phyloP scores from a whole-genome alignment of 176 grass and related monocot genomes.

The Eremochloa ophiuroides region DNA sequence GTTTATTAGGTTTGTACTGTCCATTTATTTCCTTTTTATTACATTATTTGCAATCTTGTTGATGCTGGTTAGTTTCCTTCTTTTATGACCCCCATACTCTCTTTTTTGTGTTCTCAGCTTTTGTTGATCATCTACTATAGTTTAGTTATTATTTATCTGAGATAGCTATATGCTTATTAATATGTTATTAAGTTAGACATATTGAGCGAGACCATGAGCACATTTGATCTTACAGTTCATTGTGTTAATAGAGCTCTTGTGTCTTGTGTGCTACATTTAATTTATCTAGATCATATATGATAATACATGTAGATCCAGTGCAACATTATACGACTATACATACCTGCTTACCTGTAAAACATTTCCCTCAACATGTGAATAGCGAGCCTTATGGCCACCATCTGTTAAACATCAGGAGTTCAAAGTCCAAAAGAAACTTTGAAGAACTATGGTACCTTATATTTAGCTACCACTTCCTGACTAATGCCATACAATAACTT shows the following conservation, averaged over 20 bases:
- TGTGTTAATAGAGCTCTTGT: background rate
- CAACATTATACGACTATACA: background rate
- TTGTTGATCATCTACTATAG: background rate
- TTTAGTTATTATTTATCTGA: background rate
- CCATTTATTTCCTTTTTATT: background rate
- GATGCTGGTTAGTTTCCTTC: background rate
- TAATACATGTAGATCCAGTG: background rate
- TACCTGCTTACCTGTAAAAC: background rate
- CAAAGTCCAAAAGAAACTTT: background rate
- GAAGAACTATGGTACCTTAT: background rate
- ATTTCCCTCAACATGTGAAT: background rate
- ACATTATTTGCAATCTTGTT: background rate
- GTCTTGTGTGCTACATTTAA: too few relatives aligned
- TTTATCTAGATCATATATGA: background rate
- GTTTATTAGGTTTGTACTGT: background rate
- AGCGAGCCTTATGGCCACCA: background rate
- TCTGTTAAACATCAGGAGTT: background rate
- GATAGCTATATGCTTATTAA: background rate
- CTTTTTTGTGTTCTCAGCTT: background rate
- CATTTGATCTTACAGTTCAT: background rate
- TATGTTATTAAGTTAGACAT: background rate
- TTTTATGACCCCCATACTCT: background rate
- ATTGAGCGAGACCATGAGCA: background rate
- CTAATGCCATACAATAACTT: constrained; percentile 10
- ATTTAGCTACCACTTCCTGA: background rate